Percentiles rank a stretch among this genome's conserved stretches.
These are phyloP conservation scores for Yamadazyma sp. DNA, from an alignment of 1,139 yeast species.

Conservation along the genomic window DNA sequence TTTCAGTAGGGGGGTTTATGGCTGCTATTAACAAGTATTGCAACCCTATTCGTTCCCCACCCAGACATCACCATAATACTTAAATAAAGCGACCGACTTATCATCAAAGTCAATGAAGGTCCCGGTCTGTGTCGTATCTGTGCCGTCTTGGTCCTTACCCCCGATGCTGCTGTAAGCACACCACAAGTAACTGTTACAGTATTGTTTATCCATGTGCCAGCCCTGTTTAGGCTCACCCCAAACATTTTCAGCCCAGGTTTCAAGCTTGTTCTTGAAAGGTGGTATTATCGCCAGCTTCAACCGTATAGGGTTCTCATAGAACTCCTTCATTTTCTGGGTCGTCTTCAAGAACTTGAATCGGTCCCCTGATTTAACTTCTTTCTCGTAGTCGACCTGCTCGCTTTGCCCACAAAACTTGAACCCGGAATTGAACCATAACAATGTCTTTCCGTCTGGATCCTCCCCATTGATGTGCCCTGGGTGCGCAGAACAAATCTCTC, in stretches of 20 bases:
- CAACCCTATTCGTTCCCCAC: conserved; percentile 26
- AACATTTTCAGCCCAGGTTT: conserved; percentile 24
- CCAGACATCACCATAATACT: conserved; percentile 37
- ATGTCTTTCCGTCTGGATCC: conserved; percentile 27
- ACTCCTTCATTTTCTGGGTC: conserved; percentile 20
- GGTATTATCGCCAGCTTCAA: conserved; percentile 31
- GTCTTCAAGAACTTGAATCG: conserved; percentile 21
- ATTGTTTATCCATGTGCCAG: conserved; percentile 30
- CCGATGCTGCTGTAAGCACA: conserved; percentile 48
- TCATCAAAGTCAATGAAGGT: conserved; percentile 24
- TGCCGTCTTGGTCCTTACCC: conserved; percentile 25
- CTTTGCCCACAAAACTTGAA: conserved; percentile 32
- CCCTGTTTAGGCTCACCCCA: conserved; percentile 31
- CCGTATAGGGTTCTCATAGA: conserved; percentile 23
- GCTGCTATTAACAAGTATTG: too few species aligned
- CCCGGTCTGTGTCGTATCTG: conserved; percentile 27
- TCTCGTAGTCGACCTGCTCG: conserved; percentile 22
- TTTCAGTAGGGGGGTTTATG: too few species aligned
- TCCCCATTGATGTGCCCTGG: conserved; percentile 43
- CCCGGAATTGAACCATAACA: conserved; percentile 38
- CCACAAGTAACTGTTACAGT: conserved; percentile 45
- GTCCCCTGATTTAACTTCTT: conserved; percentile 21
- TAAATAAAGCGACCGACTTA: conserved; percentile 21
- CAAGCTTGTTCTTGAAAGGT: conserved; percentile 26
- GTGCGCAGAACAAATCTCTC: conserved; percentile 44